Conservation (phyloP, 306 rosid species). For the Sechiopsis laciniata region DNA sequence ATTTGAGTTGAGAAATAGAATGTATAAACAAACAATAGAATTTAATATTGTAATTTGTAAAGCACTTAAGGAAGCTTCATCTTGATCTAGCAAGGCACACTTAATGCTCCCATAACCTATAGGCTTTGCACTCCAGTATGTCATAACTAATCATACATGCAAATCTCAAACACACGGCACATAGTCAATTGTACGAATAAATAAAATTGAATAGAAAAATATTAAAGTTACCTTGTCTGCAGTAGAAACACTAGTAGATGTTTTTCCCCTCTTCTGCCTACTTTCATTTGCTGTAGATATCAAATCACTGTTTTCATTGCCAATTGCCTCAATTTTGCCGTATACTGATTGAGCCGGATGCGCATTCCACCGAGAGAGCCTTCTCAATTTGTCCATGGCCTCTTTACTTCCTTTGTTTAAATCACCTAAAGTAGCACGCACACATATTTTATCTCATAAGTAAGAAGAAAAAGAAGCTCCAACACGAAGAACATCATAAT, state of each 20-base stretch:
- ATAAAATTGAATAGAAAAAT: constrained; percentile 12
- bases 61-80: background rate
- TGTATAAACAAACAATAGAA: background rate
- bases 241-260: constrained; percentile 31
- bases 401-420: constrained; percentile 41
- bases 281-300: constrained; percentile 40
- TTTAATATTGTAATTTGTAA: background rate
- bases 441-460: background rate
- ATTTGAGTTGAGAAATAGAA: constrained; percentile 24
- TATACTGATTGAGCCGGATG: constrained; percentile 38
- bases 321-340: constrained; percentile 33
- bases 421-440: constrained; percentile 21
- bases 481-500: background rate
- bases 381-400: constrained; percentile 45
- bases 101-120: background rate
- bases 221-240: constrained; percentile 46
- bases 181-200: background rate
- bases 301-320: constrained; percentile 33
- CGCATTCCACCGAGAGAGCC: constrained; percentile 72
- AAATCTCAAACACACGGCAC: background rate
- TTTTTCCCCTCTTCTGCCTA: constrained; percentile 47
- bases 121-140: background rate
- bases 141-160: background rate
- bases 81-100: background rate
- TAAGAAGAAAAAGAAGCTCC: background rate